phyloP scores from a whole-genome alignment of 2,329 filamentous ascomycete species.

The Beauveria medogensis region DNA sequence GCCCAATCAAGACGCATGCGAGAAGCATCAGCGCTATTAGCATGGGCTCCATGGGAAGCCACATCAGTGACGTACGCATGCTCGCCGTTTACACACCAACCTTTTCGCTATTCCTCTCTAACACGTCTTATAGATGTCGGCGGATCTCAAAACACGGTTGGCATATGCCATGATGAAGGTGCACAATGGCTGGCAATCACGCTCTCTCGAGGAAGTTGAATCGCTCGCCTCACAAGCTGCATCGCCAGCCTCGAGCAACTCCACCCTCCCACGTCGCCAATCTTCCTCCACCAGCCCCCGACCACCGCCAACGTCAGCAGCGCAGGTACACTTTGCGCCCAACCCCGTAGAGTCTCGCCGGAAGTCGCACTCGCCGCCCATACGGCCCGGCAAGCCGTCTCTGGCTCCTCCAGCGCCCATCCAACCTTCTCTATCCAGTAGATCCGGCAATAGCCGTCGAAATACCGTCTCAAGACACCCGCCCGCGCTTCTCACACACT shows the following conservation, averaged over 20 bases:
- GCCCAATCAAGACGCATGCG: conserved; percentile 51
- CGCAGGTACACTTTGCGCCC: conserved; percentile 21
- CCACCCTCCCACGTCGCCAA: conserved; percentile 44
- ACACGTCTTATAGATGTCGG: conserved; percentile 51
- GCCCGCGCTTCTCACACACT: conserved; percentile 41
- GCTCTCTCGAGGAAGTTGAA: conserved; percentile 70
- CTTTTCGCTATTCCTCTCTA: background rate
- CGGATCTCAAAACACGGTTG: conserved; percentile 72
- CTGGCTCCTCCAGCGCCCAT: conserved; percentile 49
- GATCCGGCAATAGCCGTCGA: conserved; percentile 35
- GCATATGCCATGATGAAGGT: conserved; percentile 94
- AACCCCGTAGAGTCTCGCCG: conserved; percentile 15
- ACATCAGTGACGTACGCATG: conserved; percentile 66
- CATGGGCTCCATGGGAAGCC: conserved; percentile 52
- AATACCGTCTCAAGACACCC: conserved; percentile 42
- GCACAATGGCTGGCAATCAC: conserved; percentile 78
- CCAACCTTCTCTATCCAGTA: conserved; percentile 40
- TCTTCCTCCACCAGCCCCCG: conserved; percentile 46
- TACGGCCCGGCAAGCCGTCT: conserved; percentile 25
- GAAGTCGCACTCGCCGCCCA: conserved; percentile 31
- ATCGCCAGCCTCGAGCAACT: conserved; percentile 53
- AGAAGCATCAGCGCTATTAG: conserved; percentile 64
- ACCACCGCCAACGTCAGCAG: conserved; percentile 28
- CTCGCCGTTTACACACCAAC: conserved; percentile 11
- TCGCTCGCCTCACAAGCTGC: conserved; percentile 60